Evolutionary conservation across 805 yeast genomes (phyloP), one percentile per base, ranked within the genome.

Genomic region (Saccharomyces jurei): DNA sequence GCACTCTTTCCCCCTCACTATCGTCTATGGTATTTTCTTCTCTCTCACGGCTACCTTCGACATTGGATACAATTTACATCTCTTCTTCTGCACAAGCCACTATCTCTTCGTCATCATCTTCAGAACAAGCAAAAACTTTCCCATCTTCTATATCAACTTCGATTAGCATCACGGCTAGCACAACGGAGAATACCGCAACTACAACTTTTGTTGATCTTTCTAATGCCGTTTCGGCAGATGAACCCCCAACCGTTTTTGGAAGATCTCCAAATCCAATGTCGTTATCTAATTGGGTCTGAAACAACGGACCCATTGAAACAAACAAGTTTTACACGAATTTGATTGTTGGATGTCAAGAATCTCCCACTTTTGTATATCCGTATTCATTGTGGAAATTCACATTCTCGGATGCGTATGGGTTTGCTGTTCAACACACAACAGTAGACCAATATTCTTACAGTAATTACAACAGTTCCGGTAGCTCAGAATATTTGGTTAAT

Each of bases 261-360:
- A 72, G 78, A 52, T 74, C 74, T 44, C 73, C 67, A 3, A 73
- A 80, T 50, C 78, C 78, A 13, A 66, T 81, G 54, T 59, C 63
- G 0, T 64, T 82, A 44, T 82, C 85, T 21, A 60, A 59, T 3
- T 81, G 81, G 36, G 82, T 80, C 41, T 68, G 72, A 47, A 75
- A 74, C 56, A 64, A 69, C 51, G 78, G 71, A 41, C 74, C 82
- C 1, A 74, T 78, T 56, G 81, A 83, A 64, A 88, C 95, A 30
- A 87, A 88, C 74, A 87, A 86, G 70, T 88, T 87, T 69, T 86
- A 80, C 70, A 79, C 81, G 41, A 87, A 88, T 66, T 64, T 86
- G 63, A 70, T 83, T 59, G 71, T 86, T 26, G 84, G 74, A 25
- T 70, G 69, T 51, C 89, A 83, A 68, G 70, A 74, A 26, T 73